phyloP scores from a whole-genome alignment of 345 rosid genomes.

The Euphorbia tirucalli region DNA sequence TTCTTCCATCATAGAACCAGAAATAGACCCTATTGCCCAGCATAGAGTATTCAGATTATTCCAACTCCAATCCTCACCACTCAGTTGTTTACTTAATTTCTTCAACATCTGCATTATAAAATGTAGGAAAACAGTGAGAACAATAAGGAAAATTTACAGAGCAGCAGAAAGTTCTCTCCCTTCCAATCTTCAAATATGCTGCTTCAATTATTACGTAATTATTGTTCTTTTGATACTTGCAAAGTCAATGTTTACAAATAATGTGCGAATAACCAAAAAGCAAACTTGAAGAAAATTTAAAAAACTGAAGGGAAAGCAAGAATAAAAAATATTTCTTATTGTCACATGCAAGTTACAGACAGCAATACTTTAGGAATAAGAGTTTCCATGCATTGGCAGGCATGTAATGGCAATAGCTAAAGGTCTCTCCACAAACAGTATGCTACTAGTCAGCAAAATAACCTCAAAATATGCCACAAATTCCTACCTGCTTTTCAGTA shows the following conservation, averaged over 20 bases:
- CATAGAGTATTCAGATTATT: conserved; percentile 91
- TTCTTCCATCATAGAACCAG: conserved; percentile 98
- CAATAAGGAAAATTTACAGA: not conserved
- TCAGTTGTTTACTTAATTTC: conserved; percentile 90
- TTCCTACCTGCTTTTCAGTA: conserved; percentile 91
- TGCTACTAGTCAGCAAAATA: not conserved
- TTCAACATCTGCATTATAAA: conserved; percentile 69
- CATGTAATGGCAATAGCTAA: not conserved
- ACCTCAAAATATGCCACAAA: not conserved
- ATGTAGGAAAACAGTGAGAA: conserved; percentile 13
- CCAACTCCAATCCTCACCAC: conserved; percentile 99
- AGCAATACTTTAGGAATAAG: too few species aligned
- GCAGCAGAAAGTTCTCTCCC: not conserved
- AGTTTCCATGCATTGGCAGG: not conserved
- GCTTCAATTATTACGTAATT: not conserved
- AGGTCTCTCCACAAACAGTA: not conserved
- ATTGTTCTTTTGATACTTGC: too few species aligned
- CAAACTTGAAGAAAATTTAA: not conserved
- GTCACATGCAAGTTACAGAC: not conserved
- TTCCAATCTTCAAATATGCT: not conserved
- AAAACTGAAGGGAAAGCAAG: not conserved
- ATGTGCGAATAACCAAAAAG: not conserved
- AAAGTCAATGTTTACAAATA: not conserved
- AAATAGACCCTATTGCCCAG: conserved; percentile 99
- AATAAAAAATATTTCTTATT: not conserved